Percentiles rank a stretch among this genome's conserved stretches.
These are phyloP conservation scores for Diaporthe humulicola DNA, from an alignment of 2,329 filamentous ascomycete species.

Conservation along the genomic window DNA sequence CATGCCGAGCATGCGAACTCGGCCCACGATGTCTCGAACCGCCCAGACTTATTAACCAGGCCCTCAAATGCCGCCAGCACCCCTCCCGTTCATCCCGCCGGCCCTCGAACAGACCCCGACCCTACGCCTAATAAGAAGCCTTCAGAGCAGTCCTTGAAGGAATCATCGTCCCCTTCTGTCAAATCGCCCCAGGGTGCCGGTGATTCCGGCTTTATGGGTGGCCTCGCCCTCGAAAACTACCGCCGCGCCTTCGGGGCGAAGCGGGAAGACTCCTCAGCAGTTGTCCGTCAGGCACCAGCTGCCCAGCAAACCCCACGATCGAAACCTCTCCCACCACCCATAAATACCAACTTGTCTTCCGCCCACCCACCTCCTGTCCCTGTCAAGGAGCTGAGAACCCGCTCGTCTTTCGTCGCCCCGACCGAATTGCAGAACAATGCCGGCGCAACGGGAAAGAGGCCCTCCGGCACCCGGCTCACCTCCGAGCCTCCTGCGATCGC, in stretches of 20 bases:
- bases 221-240: conserved; percentile 66
- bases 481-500: conserved; percentile 53
- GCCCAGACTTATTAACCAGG: conserved; percentile 51
- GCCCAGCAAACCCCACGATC: conserved; percentile 44
- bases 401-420: conserved; percentile 61
- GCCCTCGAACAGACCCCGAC: conserved; percentile 55
- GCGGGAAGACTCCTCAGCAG: conserved; percentile 39
- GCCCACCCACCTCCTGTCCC: conserved; percentile 46
- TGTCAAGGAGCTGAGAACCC: conserved; percentile 48
- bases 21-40: conserved; percentile 54
- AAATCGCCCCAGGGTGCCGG: conserved; percentile 52
- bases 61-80: conserved; percentile 53
- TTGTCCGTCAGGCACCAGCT: conserved; percentile 30
- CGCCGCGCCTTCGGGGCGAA: conserved; percentile 52
- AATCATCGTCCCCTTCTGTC: conserved; percentile 47
- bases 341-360: conserved; percentile 51
- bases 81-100: conserved; percentile 65
- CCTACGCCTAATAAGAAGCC: conserved; percentile 35
- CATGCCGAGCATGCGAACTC: conserved; percentile 56
- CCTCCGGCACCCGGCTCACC: conserved; percentile 55
- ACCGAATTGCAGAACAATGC: conserved; percentile 59
- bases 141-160: conserved; percentile 38
- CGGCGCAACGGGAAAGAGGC: conserved; percentile 55
- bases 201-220: conserved; percentile 66
- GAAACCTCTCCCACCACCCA: conserved; percentile 53